Base-by-base conservation (phyloP, 306 rosid genomes). In the Trichosanthes truncata region DNA sequence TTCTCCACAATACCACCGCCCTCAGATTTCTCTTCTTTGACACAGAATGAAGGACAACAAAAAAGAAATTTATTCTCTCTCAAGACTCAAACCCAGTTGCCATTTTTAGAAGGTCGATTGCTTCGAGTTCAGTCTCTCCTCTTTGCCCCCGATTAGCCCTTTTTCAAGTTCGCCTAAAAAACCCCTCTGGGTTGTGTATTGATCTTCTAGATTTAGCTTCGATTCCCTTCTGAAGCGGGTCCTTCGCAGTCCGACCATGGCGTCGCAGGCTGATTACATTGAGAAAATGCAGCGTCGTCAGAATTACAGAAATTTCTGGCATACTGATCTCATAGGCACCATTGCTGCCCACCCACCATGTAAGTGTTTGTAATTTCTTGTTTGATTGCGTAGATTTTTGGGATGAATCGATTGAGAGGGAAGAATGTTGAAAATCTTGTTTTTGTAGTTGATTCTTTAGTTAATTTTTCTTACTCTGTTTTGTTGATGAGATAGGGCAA, bases 261-360 rank as follows among this genome's bases (percentile, higher is more conserved):
- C 89, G 48, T 85, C 87, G 57, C 90, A 87, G 80, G 53, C 53
- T 20, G 82, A 59, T 48, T 71, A 84, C 49, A 63, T 83, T 6
- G 90, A 89, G 18, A 90, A 87, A 85, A 84, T 90, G 91, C 89
- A 90, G 85, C 56, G 80, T 25, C 90, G 92, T 51, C 85, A 90
- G 91, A 84, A 75, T 40, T 90, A 78, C 80, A 85, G 85, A 20
- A 87, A 89, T 78, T 9, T 89, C 83, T 89, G 95, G 95, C 95
- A 89, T 81, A 18, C 91, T 14, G 86, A 90, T 80, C 89, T 89
- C 75, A 33, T 78, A 67, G 41, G 74, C 9, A 84, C 90, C 57
- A 80, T 90, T 40, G 79, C 62, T 20, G 87, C 86, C 2, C 81
- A 86, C 51, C 69, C 91, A 20, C 85, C 85, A 14, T 87, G 91